A percentile compares a stretch with the other conserved stretches of the same genome.
Conservation (phyloP, 805 yeast genomes). For the Peterozyma xylosa region DNA sequence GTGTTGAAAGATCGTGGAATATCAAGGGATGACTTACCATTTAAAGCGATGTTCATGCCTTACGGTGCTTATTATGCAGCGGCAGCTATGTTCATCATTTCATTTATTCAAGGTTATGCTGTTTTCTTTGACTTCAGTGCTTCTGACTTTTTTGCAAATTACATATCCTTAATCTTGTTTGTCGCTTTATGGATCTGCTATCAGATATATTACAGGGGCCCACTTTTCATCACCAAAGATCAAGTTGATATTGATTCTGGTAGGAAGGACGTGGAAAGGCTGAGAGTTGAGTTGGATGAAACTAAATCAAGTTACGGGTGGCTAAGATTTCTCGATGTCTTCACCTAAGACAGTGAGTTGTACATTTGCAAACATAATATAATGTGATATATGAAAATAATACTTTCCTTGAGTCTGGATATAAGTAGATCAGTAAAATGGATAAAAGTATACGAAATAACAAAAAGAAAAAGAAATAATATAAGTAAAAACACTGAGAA, state of each 20-base stretch:
- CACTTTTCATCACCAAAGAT: slow-evolving; percentile 40
- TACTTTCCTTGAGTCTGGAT: no score
- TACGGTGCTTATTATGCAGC: slow-evolving; percentile 33
- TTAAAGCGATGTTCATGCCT: slow-evolving; percentile 32
- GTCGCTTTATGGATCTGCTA: slow-evolving; percentile 44
- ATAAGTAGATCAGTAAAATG: no score
- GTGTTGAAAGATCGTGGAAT: slow-evolving; percentile 36
- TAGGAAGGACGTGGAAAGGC: slow-evolving; percentile 46
- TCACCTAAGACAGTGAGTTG: no score
- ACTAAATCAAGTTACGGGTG: no score
- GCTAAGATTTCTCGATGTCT: no score
- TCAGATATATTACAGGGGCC: slow-evolving; percentile 44
- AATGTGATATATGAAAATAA: no score
- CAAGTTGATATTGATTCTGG: slow-evolving; percentile 67
- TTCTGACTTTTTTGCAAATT: slow-evolving; percentile 63
- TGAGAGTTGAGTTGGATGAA: slow-evolving; percentile 19
- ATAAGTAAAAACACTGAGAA: no score
- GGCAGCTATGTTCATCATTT: slow-evolving; percentile 42
- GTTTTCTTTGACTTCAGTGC: slow-evolving; percentile 43
- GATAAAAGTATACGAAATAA: no score
- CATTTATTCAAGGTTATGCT: slow-evolving; percentile 51
- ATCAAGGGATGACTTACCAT: slow-evolving; percentile 30
- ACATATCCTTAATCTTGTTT: slow-evolving; percentile 59
- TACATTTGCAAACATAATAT: no score
- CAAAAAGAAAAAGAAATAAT: no score